A percentile compares a stretch with the other conserved stretches of the same genome.
Evolutionary conservation across 2,329 filamentous ascomycete species (phyloP).

Genomic region (Penicillium sumatraense): DNA sequence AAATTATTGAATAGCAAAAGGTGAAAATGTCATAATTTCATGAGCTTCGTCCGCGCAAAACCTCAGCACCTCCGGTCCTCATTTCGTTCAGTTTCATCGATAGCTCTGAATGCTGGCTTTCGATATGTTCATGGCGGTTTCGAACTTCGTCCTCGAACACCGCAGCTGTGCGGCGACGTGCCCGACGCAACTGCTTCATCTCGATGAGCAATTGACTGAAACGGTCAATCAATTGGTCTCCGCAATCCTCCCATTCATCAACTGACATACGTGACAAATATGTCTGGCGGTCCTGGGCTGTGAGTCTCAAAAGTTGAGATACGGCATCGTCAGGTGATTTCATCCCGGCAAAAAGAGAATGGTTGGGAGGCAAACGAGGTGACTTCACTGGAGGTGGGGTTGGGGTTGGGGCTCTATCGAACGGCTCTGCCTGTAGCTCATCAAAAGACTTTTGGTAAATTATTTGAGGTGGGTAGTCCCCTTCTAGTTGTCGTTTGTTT

Average conservation of each 20-base stretch:
- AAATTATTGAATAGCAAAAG: not conserved
- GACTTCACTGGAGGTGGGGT: conserved; percentile 29
- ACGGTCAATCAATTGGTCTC: conserved; percentile 63
- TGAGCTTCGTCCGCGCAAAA: conserved; percentile 51
- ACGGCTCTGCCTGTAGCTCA: conserved; percentile 55
- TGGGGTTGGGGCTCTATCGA: conserved; percentile 49
- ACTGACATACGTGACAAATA: conserved; percentile 60
- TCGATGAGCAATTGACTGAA: conserved; percentile 57
- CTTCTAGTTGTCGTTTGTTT: conserved; percentile 40
- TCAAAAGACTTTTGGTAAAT: conserved; percentile 53
- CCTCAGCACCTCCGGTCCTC: conserved; percentile 57
- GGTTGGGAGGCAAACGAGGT: conserved; percentile 22
- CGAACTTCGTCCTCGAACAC: conserved; percentile 61
- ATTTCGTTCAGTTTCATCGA: conserved; percentile 57
- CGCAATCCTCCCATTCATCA: conserved; percentile 65
- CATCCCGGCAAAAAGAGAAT: conserved; percentile 20
- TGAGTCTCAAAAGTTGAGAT: conserved; percentile 40
- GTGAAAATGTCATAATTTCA: conserved; percentile 15
- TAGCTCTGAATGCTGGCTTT: conserved; percentile 54
- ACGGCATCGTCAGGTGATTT: conserved; percentile 41
- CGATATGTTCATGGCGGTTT: conserved; percentile 56
- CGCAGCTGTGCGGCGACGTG: conserved; percentile 58
- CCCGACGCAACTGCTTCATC: conserved; percentile 57
- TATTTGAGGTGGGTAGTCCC: conserved; percentile 54
- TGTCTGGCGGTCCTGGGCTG: conserved; percentile 46